phyloP scores from a whole-genome alignment of 1,139 yeast genomes.

The Kodamaea fungicola region DNA sequence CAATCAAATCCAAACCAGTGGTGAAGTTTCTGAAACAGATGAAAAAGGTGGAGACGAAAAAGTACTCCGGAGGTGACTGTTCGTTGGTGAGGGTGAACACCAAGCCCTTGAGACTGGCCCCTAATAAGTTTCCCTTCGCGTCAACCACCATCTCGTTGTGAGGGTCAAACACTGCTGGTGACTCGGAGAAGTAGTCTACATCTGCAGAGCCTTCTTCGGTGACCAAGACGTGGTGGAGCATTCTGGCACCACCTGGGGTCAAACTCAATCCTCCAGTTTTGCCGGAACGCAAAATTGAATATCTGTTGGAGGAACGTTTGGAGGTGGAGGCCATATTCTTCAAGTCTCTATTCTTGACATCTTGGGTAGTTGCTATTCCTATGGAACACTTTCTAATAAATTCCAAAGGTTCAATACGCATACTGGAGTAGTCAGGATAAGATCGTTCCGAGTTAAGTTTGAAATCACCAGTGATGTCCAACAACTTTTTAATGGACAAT shows the following conservation, averaged over 20 bases:
- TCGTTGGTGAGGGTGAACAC: slow-evolving; percentile 74
- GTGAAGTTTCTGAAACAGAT: slow-evolving; percentile 78
- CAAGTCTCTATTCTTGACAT: slow-evolving; percentile 17
- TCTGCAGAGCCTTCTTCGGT: slow-evolving; percentile 29
- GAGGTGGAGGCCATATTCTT: slow-evolving; percentile 11
- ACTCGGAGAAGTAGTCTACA: slow-evolving; percentile 25
- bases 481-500: slow-evolving; percentile 39
- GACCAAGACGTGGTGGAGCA: slow-evolving; percentile 46
- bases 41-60: slow-evolving; percentile 73
- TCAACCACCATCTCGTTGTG: slow-evolving; percentile 49
- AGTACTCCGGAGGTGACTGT: slow-evolving; percentile 61
- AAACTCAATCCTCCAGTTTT: slow-evolving; percentile 49
- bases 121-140: slow-evolving; percentile 54
- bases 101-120: slow-evolving; percentile 77
- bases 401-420: slow-evolving; percentile 58
- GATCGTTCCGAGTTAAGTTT: slow-evolving; percentile 60
- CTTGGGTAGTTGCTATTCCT: slow-evolving; percentile 51
- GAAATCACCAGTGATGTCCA: slow-evolving; percentile 67
- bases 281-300: slow-evolving; percentile 61
- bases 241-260: slow-evolving; percentile 57
- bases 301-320: slow-evolving; percentile 33
- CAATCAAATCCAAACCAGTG: slow-evolving; percentile 64
- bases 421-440: slow-evolving; percentile 66
- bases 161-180: slow-evolving; percentile 11
- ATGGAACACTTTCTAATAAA: slow-evolving; percentile 61